Evolutionary conservation across 257 asterid species (phyloP), one percentile per base, ranked within the genome.

Genomic region (Cordia subcordata): DNA sequence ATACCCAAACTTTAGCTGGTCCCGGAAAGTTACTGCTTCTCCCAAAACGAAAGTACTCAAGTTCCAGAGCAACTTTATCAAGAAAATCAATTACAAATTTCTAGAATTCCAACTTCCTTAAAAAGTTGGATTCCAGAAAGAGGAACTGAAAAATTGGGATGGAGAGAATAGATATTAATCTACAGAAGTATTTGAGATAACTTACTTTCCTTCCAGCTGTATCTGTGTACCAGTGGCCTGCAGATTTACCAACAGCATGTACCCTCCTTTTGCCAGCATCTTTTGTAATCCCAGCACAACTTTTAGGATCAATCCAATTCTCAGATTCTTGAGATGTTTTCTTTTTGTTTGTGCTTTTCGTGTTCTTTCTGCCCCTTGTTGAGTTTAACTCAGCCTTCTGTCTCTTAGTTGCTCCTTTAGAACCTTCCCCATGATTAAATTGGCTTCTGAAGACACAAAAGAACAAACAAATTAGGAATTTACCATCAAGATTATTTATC

Each of bases 201-300:
- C 94, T 84, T 81, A 92, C 99, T 67, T 72, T 79, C 69, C 73
- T 78, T 51, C 96, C 97, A 23, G 75, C 81, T 33, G 81, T 53
- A 61, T 65, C 73, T 13, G 77, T 84, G 74, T 58, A 84, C 99
- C 99, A 93, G 57, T 77, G 90, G 52, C 99, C 99, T 37, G 79
- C 71, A 64, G 94, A 68, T 72, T 70, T 77, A 60, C 83, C 68
- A 68, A 17, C 91, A 16, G 90, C 96, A 45, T 75, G 95, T 65
- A 79, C 86, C 78, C 89, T 93, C 78, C 96, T 78, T 77, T 82
- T 78, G 68, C 99, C 82, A 64, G 85, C 89, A 64, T 81, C 85
- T 72, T 81, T 84, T 61, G 82, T 72, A 79, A 59, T 52, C 53
- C 65, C 77, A 47, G 66, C 76, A 67, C 69, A 37, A 68, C 60